Base-by-base conservation (phyloP, 208 protist genomes). In the Acanthamoeba sp. region DNA sequence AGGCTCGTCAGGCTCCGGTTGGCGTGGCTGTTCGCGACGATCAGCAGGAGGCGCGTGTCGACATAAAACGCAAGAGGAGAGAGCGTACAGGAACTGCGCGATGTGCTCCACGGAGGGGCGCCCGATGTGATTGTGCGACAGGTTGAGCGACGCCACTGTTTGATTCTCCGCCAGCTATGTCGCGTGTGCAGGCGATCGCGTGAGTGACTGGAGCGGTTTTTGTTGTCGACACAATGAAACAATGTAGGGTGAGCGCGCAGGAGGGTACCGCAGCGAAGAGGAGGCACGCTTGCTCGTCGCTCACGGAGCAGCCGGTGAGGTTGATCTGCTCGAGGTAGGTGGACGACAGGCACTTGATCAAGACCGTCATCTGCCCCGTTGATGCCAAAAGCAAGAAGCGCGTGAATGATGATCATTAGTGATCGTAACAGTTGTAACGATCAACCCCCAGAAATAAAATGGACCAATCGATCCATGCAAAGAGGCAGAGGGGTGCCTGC, bases 41-140 rank as follows among this genome's bases (percentile, higher is more conserved):
- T 16, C 16, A 20, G 22, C 16, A 20, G 12, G 55, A 22, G 55
- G 42, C 10, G 42, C 10, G 45, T 7, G 7, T 64, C 16, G 27
- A 64, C 57, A 64, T 27, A 32, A 20, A n/a, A n/a, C n/a, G 45
- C 12, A 7, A 7, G 5, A 50, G 18, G 45, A 14, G 45, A 50
- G 45, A 50, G 18, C 29, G 82, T 48, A 66, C 52, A 90, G 52
- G 82, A 90, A 90, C 50, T 90, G 82, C n/a, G 52, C 55, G 36
- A 90, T 90, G 82, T 90, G 82, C 52, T 90, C 82, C 9, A 66
- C 55, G 27, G 82, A 90, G 52, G 82, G 22, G 18, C 55, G 45
- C 1, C n/a, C n/a, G 34, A 90, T 90, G 55, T 90, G 42, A 29
- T 90, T 90, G 50, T 90, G 82, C 34, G 82, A 66, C 32, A 90